A percentile compares a stretch with the other conserved stretches of the same genome.
phyloP scores from a whole-genome alignment of 208 protist species.

The Acanthamoeba royreba region DNA sequence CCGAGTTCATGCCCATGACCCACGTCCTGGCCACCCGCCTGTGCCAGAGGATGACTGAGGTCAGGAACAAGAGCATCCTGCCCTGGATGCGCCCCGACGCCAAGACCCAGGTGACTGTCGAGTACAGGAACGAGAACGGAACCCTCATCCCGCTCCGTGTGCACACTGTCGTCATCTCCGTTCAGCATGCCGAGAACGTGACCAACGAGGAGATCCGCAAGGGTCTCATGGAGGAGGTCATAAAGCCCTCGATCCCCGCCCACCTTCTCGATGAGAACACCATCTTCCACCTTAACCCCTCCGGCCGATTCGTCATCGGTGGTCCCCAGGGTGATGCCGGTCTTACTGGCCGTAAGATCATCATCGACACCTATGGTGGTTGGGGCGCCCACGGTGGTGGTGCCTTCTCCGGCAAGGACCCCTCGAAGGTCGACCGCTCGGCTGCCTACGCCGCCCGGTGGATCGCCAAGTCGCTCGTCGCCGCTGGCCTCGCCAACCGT shows the following conservation, averaged over 20 bases:
- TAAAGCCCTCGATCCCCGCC: conserved; percentile 91
- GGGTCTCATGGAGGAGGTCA: conserved; percentile 94
- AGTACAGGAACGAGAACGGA: conserved; percentile 94
- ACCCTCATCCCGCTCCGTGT: conserved; percentile 91
- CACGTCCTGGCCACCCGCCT: conserved; percentile 94
- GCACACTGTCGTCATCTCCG: conserved; percentile 98
- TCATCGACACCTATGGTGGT: conserved; percentile 99
- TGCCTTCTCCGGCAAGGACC: conserved; percentile 99
- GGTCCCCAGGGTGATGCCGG: conserved; percentile 98
- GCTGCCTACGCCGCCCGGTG: conserved; percentile 98
- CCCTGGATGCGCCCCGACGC: conserved; percentile 96
- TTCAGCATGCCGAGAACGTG: conserved; percentile 95
- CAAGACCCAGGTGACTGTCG: conserved; percentile 99
- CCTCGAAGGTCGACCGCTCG: conserved; percentile 99
- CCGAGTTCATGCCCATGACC: conserved; percentile 97
- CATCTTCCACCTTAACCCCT: conserved; percentile 99
- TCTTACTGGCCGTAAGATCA: conserved; percentile 99
- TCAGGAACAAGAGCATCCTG: conserved; percentile 92
- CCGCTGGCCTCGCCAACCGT: conserved; percentile 89
- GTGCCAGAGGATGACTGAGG: conserved; percentile 91
- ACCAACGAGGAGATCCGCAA: conserved; percentile 91
- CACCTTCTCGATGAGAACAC: conserved; percentile 93
- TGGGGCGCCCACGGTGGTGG: conserved; percentile 99
- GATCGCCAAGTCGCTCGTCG: conserved; percentile 99
- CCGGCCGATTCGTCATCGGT: conserved; percentile 98